These are phyloP conservation scores for Umbellularia californica DNA, from an alignment of 164 flowering plant genomes.

Conservation along the genomic window DNA sequence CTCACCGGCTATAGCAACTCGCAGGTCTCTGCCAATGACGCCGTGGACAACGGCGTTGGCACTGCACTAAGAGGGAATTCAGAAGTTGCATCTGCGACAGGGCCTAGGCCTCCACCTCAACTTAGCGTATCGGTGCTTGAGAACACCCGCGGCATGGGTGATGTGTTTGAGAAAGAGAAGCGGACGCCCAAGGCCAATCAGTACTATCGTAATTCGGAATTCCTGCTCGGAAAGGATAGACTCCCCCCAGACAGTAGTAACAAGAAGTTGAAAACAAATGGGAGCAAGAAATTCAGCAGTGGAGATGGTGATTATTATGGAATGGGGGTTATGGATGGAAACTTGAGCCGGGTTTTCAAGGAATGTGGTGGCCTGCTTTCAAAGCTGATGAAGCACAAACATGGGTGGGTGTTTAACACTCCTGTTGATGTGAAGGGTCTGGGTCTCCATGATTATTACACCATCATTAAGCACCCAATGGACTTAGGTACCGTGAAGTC, in stretches of 20 bases:
- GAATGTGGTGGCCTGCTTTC: conserved; percentile 46
- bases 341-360: conserved; percentile 31
- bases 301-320: conserved; percentile 9
- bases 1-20: conserved; percentile 24
- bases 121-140: conserved; percentile 52
- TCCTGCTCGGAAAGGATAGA: conserved; percentile 73
- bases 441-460: conserved; percentile 61
- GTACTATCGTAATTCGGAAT: conserved; percentile 69
- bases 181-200: conserved; percentile 86
- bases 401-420: conserved; percentile 71
- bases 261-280: conserved; percentile 66
- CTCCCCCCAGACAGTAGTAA: conserved; percentile 61
- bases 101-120: conserved; percentile 40
- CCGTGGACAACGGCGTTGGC: conserved; percentile 22
- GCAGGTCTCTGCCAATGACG: conserved; percentile 27
- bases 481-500: conserved; percentile 79
- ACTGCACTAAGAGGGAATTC: conserved; percentile 31
- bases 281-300: conserved; percentile 21
- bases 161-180: conserved; percentile 70
- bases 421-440: conserved; percentile 68
- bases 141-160: conserved; percentile 40
- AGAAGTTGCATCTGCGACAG: conserved; percentile 35
- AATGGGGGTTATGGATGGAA: conserved; percentile 24
- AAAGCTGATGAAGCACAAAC: conserved; percentile 70
- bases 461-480: conserved; percentile 78